Evolutionary conservation across 768 basidiomycete genomes (phyloP).

Genomic region (Xerocomus potaroensis): DNA sequence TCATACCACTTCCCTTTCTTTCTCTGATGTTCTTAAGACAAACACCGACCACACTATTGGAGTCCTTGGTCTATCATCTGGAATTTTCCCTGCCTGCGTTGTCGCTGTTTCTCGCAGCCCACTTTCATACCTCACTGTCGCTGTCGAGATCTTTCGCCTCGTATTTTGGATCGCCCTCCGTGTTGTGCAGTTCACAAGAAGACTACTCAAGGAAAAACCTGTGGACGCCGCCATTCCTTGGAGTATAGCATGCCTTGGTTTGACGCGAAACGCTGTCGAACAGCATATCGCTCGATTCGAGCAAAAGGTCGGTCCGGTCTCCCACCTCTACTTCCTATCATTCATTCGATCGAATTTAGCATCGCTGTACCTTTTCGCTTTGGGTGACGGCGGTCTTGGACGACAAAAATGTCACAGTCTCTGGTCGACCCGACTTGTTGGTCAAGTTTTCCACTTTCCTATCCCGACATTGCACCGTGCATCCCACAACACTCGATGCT

Average conservation of each 20-base stretch:
- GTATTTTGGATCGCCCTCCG: slow-evolving; percentile 52
- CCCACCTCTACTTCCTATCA: background rate
- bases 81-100: slow-evolving; percentile 50
- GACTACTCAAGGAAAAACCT: slow-evolving; percentile 14
- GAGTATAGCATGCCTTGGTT: slow-evolving; percentile 40
- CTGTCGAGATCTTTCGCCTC: slow-evolving; percentile 47
- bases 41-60: slow-evolving; percentile 36
- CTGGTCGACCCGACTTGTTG: slow-evolving; percentile 52
- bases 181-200: slow-evolving; percentile 31
- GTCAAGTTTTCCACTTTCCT: slow-evolving; percentile 38
- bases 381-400: slow-evolving; percentile 50
- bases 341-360: slow-evolving; percentile 5
- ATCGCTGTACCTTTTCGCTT: slow-evolving; percentile 27
- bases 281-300: slow-evolving; percentile 24
- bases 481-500: slow-evolving; percentile 43
- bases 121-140: slow-evolving; percentile 39
- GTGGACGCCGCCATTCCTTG: slow-evolving; percentile 35
- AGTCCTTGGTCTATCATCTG: slow-evolving; percentile 54
- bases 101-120: slow-evolving; percentile 40
- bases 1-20: slow-evolving; percentile 21
- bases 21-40: slow-evolving; percentile 27
- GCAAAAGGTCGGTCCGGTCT: slow-evolving; percentile 13
- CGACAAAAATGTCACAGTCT: slow-evolving; percentile 48
- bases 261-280: slow-evolving; percentile 23
- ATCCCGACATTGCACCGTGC: slow-evolving; percentile 33